Conservation (phyloP, 225 moss, liverwort and hornwort genomes). For the Straminergon stramineum region DNA sequence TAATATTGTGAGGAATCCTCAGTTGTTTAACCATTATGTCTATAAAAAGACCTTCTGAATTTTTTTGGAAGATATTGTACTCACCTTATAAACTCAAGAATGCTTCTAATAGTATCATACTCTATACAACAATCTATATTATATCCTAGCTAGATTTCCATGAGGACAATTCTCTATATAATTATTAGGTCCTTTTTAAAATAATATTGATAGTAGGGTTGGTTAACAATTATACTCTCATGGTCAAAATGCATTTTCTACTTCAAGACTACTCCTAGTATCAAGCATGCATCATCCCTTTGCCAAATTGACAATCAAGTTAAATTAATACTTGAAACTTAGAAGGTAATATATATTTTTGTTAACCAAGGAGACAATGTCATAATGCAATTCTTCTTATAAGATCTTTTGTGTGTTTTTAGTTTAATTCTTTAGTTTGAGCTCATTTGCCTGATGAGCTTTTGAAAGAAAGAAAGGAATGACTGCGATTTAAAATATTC, state of each 20-base stretch:
- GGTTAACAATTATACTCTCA: too few species aligned
- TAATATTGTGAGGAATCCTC: neutral
- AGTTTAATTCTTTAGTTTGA: neutral
- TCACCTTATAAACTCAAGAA: neutral
- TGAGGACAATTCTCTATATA: neutral
- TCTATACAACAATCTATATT: neutral
- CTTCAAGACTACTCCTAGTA: rapidly evolving
- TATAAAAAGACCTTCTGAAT: neutral
- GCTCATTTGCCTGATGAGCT: neutral
- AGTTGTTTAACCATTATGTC: neutral
- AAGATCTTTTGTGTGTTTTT: neutral
- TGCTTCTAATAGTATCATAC: rapidly evolving
- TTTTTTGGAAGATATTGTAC: rapidly evolving
- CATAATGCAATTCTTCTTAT: neutral
- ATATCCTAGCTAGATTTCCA: neutral
- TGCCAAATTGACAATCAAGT: neutral
- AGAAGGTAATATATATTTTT: neutral
- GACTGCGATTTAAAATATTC: neutral
- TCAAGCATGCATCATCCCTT: rapidly evolving
- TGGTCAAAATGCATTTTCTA: neutral
- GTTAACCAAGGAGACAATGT: rapidly evolving
- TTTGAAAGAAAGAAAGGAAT: neutral
- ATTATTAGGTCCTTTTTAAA: too few species aligned
- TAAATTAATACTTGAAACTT: neutral
- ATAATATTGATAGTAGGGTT: neutral